Conservation (phyloP, 2,329 filamentous ascomycete species). For the Verticillium klebahnii region DNA sequence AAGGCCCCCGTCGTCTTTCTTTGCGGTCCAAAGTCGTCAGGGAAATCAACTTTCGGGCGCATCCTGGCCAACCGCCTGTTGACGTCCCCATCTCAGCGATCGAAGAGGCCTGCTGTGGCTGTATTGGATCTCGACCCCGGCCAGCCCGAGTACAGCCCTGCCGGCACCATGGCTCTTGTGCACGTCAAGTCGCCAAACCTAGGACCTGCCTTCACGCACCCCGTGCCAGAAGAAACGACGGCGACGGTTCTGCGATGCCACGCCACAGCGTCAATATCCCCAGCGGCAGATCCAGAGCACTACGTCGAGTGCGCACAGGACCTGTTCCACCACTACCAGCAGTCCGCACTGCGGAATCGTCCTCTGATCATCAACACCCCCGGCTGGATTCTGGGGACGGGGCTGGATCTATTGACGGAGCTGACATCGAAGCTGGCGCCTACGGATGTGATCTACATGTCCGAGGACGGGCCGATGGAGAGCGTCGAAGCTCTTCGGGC, state of each 20-base stretch:
- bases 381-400: constrained; percentile 69
- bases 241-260: constrained; percentile 55
- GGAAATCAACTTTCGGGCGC: constrained; percentile 71
- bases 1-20: constrained; percentile 46
- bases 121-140: constrained; percentile 71
- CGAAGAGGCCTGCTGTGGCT: constrained; percentile 27
- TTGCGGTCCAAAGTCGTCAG: constrained; percentile 66
- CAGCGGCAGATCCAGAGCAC: constrained; percentile 61
- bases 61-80: constrained; percentile 63
- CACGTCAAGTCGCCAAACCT: constrained; percentile 58
- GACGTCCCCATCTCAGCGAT: constrained; percentile 26
- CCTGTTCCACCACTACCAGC: constrained; percentile 54
- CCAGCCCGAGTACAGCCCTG: constrained; percentile 69
- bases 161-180: constrained; percentile 66
- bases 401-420: constrained; percentile 58
- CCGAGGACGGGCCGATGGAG: constrained; percentile 54
- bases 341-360: constrained; percentile 30
- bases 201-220: constrained; percentile 63
- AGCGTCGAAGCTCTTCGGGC: constrained; percentile 48
- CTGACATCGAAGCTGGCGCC: constrained; percentile 51
- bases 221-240: constrained; percentile 25
- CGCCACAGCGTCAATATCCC: constrained; percentile 59
- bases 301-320: constrained; percentile 62
- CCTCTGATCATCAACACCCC: constrained; percentile 71
- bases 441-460: constrained; percentile 65